phyloP scores from a whole-genome alignment of 2,329 filamentous ascomycete genomes.

The Grosmannia penicillata region DNA sequence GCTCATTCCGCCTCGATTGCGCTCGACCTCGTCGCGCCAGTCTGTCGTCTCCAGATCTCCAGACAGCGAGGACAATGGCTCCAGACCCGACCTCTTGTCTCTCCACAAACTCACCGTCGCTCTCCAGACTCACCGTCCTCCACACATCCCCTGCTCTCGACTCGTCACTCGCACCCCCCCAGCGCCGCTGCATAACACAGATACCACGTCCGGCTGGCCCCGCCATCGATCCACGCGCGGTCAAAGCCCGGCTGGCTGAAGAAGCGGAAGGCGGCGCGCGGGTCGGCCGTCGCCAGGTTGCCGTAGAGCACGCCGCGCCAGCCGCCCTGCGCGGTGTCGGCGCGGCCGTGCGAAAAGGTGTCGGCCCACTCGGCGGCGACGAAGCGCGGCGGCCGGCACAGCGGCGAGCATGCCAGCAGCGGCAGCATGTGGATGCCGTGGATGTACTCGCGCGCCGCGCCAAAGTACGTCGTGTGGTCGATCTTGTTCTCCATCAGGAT shows the following conservation, averaged over 20 bases:
- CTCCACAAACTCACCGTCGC: no score
- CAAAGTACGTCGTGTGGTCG: conserved; percentile 87
- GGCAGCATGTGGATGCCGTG: conserved; percentile 76
- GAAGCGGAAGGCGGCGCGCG: conserved; percentile 55
- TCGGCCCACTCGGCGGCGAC: conserved; percentile 71
- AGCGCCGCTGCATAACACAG: conserved; percentile 54
- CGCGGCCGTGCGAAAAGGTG: conserved; percentile 59
- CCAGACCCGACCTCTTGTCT: no score
- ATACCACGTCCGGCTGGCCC: conserved; percentile 76
- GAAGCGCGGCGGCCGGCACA: conserved; percentile 53
- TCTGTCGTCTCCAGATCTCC: no score
- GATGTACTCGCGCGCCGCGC: conserved; percentile 55
- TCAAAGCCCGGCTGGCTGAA: conserved; percentile 56
- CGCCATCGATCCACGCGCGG: conserved; percentile 59
- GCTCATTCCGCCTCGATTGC: no score
- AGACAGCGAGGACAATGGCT: no score
- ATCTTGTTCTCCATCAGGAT: conserved; percentile 90
- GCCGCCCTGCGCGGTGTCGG: conserved; percentile 51
- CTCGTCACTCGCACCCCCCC: no score
- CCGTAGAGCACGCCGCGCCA: conserved; percentile 80
- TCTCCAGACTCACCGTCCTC: no score
- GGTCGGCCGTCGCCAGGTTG: conserved; percentile 67
- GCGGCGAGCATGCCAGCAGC: conserved; percentile 50
- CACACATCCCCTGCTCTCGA: no score
- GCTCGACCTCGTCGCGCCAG: no score